Evolutionary conservation across 73 alveolate genomes (phyloP).

Genomic region (Effrenium voratum): DNA sequence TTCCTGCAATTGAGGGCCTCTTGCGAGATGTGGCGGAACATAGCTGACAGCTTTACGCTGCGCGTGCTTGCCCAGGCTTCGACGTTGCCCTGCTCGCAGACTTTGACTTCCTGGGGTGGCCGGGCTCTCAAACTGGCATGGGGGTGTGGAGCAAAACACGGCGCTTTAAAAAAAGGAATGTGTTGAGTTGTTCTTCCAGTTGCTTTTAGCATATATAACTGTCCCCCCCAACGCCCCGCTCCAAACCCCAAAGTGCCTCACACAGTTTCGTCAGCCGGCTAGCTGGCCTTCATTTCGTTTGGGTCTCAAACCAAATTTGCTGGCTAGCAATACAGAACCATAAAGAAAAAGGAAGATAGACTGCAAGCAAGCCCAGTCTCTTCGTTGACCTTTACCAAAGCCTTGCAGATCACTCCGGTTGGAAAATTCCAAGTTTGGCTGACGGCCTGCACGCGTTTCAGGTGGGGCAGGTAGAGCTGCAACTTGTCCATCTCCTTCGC

Average conservation of each 20-base stretch:
- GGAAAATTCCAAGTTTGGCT: neutral
- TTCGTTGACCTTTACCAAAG: neutral
- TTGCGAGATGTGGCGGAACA: constrained; percentile 25
- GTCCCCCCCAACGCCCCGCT: no score
- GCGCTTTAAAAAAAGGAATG: no score
- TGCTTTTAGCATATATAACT: no score
- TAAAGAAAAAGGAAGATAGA: no score
- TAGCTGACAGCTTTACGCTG: neutral
- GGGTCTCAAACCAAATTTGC: no score
- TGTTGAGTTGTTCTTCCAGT: no score
- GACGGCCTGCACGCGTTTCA: neutral
- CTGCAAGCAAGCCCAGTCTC: no score
- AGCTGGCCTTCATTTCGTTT: no score
- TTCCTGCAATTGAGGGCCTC: constrained; percentile 22
- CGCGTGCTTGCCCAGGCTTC: neutral
- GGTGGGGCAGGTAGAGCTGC: constrained; percentile 6
- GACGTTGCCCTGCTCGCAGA: neutral
- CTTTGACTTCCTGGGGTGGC: neutral
- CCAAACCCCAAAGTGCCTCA: no score
- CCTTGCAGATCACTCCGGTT: neutral
- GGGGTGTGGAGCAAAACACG: no score
- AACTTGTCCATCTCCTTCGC: neutral
- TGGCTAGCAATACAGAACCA: no score
- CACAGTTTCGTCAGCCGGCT: no score
- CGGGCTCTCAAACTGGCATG: neutral